phyloP scores from a whole-genome alignment of 768 basidiomycete species.

The Lentinula detonsa region DNA sequence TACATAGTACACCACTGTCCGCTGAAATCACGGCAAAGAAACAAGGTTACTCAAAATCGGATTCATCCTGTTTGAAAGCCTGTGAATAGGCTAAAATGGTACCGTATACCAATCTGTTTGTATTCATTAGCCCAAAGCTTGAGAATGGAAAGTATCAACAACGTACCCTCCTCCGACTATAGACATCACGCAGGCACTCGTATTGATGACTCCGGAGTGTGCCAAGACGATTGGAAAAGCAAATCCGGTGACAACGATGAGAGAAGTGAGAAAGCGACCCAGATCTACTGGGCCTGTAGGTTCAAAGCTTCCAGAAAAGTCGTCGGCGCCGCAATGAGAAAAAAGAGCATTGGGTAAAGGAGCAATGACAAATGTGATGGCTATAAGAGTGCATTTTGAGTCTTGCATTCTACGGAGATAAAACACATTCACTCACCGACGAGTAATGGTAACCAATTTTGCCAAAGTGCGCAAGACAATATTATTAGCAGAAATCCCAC shows the following conservation, averaged over 20 bases:
- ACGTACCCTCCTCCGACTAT: constrained; percentile 88
- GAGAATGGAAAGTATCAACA: constrained; percentile 6
- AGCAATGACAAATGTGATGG: constrained; percentile 90
- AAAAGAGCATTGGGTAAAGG: constrained; percentile 94
- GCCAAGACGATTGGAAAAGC: constrained; percentile 89
- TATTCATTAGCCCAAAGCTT: constrained; percentile 3
- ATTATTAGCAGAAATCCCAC: constrained; percentile 98
- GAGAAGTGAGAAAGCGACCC: constrained; percentile 89
- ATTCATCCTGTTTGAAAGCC: constrained; percentile 73
- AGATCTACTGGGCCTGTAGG: constrained; percentile 74
- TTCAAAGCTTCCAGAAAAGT: constrained; percentile 65
- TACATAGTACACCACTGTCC: constrained; percentile 5
- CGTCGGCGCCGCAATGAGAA: constrained; percentile 87
- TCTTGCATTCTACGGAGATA: not conserved
- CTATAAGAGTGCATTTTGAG: constrained; percentile 32
- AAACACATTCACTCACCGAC: constrained; percentile 62
- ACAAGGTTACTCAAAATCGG: constrained; percentile 63
- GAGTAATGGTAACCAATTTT: constrained; percentile 94
- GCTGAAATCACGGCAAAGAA: not conserved
- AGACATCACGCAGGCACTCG: constrained; percentile 88
- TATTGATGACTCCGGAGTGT: constrained; percentile 82
- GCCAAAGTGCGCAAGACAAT: constrained; percentile 91
- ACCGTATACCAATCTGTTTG: constrained; percentile 70
- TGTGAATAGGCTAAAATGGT: constrained; percentile 87
- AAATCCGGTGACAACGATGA: constrained; percentile 89